Evolutionary conservation across 2,329 filamentous ascomycete genomes (phyloP), one percentile per base, ranked within the genome.

Genomic region (Hypoxylon sp.): DNA sequence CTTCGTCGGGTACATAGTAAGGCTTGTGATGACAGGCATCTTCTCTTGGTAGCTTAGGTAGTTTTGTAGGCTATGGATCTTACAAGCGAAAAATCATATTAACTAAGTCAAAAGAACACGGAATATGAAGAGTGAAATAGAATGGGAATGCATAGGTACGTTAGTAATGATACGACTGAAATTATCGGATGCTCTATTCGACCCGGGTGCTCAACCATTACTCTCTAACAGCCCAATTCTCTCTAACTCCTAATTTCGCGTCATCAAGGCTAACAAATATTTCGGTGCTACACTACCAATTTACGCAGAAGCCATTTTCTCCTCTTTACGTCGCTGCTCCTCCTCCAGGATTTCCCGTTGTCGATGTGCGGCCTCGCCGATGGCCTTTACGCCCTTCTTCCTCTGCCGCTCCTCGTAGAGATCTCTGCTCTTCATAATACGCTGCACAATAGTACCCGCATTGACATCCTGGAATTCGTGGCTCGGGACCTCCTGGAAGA

Each of bases 341-440:
- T 86, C 87, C 77, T 91, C 90, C 59, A 91, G 76, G 25, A 85
- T 78, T 81, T 94, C 91, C 66, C 89, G 83, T 73, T 87, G 81
- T 66, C 86, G 85, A 46, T 89, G 87, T 11, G 89, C 87, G 35
- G 87, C 89, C 80, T 98, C 96, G 0, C 89, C 88, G 53, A 90
- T 86, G 0, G 91, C 91, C 83, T 99, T 99, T 72, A 94, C 88
- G 10, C 95, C 92, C 84, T 99, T 99, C 73, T 91, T 90, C 58
- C 92, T 86, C 84, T 99, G 96, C 67, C 96, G 86, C 75, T 94
- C 96, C 82, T 98, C 95, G 80, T 98, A 99, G 77, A 93, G 87
- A 66, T 91, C 91, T 35, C 95, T 87, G 76, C 93, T 95, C 80
- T 90, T 92, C 85, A 98, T 85, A 78, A 99, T 99, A 33, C 96